These are phyloP conservation scores for Amborella trichopoda DNA, from an alignment of 164 flowering plant species.

Conservation along the genomic window DNA sequence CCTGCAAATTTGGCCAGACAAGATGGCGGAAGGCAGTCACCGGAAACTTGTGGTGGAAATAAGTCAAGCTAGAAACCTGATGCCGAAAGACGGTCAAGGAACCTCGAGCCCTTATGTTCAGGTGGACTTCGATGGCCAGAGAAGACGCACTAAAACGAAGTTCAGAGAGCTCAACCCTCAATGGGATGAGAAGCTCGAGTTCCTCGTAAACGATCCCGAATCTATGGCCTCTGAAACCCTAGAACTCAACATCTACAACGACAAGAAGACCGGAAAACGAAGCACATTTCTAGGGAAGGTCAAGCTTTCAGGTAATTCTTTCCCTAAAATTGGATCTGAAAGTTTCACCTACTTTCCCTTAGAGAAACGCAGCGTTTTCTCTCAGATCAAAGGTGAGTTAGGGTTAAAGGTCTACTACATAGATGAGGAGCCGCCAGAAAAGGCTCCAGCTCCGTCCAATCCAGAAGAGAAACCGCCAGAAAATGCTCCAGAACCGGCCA, in stretches of 20 bases:
- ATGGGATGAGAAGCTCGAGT: conserved; percentile 87
- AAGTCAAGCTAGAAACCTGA: conserved; percentile 66
- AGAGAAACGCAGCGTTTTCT: conserved; percentile 90
- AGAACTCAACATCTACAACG: conserved; percentile 69
- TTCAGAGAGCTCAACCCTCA: conserved; percentile 73
- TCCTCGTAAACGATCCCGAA: conserved; percentile 46
- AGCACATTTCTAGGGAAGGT: conserved; percentile 81
- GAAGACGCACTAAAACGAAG: conserved; percentile 70
- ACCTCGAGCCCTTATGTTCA: conserved; percentile 79
- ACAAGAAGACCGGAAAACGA: conserved; percentile 56
- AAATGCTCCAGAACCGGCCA: conserved; percentile 4
- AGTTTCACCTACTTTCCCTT: conserved; percentile 67
- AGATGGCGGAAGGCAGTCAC: conserved; percentile 29
- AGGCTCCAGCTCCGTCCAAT: conserved; percentile 13
- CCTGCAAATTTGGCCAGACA: no score
- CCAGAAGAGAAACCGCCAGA: conserved; percentile 17
- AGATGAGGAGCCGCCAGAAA: conserved; percentile 38
- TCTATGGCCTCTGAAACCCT: conserved; percentile 49
- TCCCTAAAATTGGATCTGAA: conserved; percentile 38
- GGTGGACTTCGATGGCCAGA: conserved; percentile 79
- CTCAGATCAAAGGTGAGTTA: conserved; percentile 86
- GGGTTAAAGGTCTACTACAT: conserved; percentile 56
- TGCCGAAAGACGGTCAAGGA: conserved; percentile 98
- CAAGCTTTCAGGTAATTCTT: conserved; percentile 44
- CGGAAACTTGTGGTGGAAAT: conserved; percentile 65